These are phyloP conservation scores for Rhodotorula graminis DNA, from an alignment of 768 basidiomycete genomes.

Conservation along the genomic window DNA sequence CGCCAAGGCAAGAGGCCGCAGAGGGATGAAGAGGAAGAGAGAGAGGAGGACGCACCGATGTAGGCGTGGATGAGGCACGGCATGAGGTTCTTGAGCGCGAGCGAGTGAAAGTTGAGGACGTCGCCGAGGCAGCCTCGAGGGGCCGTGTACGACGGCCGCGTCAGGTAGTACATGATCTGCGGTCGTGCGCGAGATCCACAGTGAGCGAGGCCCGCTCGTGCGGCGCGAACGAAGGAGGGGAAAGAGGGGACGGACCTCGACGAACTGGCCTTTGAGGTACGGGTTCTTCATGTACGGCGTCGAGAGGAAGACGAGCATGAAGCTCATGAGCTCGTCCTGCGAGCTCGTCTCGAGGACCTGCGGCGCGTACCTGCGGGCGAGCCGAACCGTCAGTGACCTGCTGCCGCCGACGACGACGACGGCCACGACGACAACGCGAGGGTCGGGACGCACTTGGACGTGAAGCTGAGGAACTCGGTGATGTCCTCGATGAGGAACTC, in stretches of 20 bases:
- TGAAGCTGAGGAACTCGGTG: constrained; percentile 79
- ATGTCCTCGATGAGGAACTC: constrained; percentile 93
- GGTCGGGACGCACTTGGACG: constrained; percentile 61
- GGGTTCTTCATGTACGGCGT: constrained; percentile 99
- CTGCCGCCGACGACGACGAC: too few relatives aligned
- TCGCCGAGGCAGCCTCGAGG: constrained; percentile 68
- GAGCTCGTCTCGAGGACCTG: constrained; percentile 77
- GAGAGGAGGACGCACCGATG: constrained; percentile 61
- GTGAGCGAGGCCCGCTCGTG: too few relatives aligned
- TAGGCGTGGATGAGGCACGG: constrained; percentile 89
- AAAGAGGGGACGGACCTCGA: constrained; percentile 81
- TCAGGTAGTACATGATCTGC: constrained; percentile 69
- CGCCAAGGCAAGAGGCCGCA: too few relatives aligned
- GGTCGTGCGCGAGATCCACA: constrained; percentile 1
- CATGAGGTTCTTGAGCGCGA: constrained; percentile 84
- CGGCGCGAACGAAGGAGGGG: too few relatives aligned
- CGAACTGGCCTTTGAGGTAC: constrained; percentile 91
- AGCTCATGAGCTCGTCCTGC: constrained; percentile 78
- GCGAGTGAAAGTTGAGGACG: constrained; percentile 72
- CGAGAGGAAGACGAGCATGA: constrained; percentile 84
- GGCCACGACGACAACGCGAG: too few relatives aligned
- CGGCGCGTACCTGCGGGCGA: constrained; percentile 51
- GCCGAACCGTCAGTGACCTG: too few relatives aligned
- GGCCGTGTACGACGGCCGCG: constrained; percentile 60
- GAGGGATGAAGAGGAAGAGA: too few relatives aligned